phyloP scores from a whole-genome alignment of 2,329 filamentous ascomycete species.

The Colletotrichum sp. region DNA sequence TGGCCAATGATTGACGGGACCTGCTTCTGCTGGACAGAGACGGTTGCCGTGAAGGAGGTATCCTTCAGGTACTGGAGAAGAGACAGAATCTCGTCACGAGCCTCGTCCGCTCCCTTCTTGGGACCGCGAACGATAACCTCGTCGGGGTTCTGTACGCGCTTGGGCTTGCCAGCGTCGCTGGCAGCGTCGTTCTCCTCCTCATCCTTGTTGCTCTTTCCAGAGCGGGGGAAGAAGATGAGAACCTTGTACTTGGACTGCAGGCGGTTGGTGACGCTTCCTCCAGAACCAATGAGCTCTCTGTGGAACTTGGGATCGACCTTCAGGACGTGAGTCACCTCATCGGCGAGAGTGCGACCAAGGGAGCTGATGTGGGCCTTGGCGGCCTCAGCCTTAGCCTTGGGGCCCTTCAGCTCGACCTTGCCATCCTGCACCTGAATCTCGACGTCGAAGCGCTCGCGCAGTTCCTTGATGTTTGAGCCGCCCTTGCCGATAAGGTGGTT shows the following conservation, averaged over 20 bases:
- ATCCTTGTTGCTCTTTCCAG: slow-evolving; percentile 67
- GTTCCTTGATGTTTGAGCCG: slow-evolving; percentile 68
- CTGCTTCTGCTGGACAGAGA: slow-evolving; percentile 89
- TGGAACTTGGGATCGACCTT: slow-evolving; percentile 96
- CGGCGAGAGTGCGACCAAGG: slow-evolving; percentile 82
- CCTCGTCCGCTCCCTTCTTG: slow-evolving; percentile 89
- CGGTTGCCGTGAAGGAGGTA: slow-evolving; percentile 78
- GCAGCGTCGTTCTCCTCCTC: slow-evolving; percentile 73
- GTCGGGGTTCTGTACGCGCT: slow-evolving; percentile 78
- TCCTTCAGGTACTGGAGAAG: slow-evolving; percentile 90
- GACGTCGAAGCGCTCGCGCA: slow-evolving; percentile 70
- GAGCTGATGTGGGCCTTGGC: slow-evolving; percentile 82
- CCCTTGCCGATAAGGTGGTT: slow-evolving; percentile 80
- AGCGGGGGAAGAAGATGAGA: slow-evolving; percentile 88
- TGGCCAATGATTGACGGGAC: slow-evolving; percentile 93
- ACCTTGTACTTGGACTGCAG: slow-evolving; percentile 93
- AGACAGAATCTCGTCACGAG: slow-evolving; percentile 87
- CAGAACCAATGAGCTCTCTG: slow-evolving; percentile 87
- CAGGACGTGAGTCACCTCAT: slow-evolving; percentile 84
- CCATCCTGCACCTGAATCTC: slow-evolving; percentile 91
- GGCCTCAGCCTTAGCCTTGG: slow-evolving; percentile 89
- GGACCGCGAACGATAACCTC: slow-evolving; percentile 92
- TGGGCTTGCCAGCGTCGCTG: slow-evolving; percentile 69
- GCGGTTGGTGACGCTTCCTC: slow-evolving; percentile 87
- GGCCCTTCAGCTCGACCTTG: slow-evolving; percentile 93